Evolutionary conservation across 345 rosid genomes (phyloP), one percentile per base, ranked within the genome.

Genomic region (Durio zibethinus): DNA sequence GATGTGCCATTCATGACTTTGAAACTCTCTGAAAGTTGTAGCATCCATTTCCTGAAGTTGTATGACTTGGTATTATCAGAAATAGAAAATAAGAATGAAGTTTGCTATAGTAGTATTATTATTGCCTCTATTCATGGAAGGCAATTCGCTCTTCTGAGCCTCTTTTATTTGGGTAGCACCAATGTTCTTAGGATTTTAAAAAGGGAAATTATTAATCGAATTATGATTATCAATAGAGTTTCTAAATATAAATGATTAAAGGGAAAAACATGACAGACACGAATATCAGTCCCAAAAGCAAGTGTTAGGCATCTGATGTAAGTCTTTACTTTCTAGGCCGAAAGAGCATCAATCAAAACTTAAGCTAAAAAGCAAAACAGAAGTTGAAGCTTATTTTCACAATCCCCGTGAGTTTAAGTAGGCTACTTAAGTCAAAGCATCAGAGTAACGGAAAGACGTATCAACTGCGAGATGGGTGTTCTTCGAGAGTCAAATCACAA

Each of bases 31-130:
- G 81, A 93, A 95, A 63, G 90, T 83, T 29, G 88, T 89, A 14
- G 92, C 90, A 65, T 93, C 99, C 97, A 95, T 93, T 87, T 95
- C 98, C 99, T 93, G 88, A 75, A 82, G 68, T 29, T 35, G 63
- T 23, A 77, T 4, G 29, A 62, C 42, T n/a, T 10, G 3, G 20
- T 70, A 75, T 77, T 10, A 12, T 61, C 59, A 71, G 54, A 43
- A 63, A 57, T 27, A 27, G 57, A 50, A 20, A 25, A 67, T 9
- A 29, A 42, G 7, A 43, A 10, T 21, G 52, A 21, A 23, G 36
- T 67, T 14, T 29, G 0, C n/a, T 8, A 10, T 11, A 53, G 14
- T 12, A 35, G n/a, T 31, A 21, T 3, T 3, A 18, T 14, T 48
- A 35, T 71, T 21, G 2, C 50, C 10, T 38, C 45, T 7, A 15